Base-by-base conservation (phyloP, 371 early-diverging fungal genomes). In the Zopfochytrium polystomum region DNA sequence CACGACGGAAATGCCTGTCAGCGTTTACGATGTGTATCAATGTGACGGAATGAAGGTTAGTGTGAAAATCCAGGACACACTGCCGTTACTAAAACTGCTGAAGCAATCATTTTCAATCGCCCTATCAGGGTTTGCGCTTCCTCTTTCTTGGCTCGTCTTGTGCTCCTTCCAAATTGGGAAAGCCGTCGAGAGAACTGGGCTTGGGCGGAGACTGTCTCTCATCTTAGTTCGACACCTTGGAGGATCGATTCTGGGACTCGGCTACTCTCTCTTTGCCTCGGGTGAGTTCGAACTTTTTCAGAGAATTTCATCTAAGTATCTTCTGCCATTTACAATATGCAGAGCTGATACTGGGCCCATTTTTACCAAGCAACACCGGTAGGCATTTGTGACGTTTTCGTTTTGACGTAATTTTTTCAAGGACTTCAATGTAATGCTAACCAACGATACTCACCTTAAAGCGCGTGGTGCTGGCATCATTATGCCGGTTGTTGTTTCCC, bases 401-500 rank as follows among this genome's bases (percentile, higher is more conserved):
- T 60, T 35, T 20, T 60, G 35, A 60, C 52, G 18, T 51, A 60
- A 44, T 42, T 60, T 2, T n/a, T 60, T 2, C n/a, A 38, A 20
- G 60, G 29, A 15, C 43, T 50, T 34, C 50, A n/a, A n/a, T n/a
- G n/a, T 60, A 25, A 60, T 70, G 18, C 70, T 66, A 11, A 52
- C 48, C 33, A 70, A 70, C 45, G n/a, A n/a, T n/a, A n/a, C n/a
- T n/a, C n/a, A n/a, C n/a, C n/a, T n/a, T n/a, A 65, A 66, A 23
- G 73, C 73, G 1, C 55, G 73, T 23, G 73, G 73, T 1, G 73
- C 70, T 26, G 65, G 70, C 25, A 61, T 73, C 6, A 50, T 73
- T 23, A 54, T 69, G 49, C 73, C 73, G 23, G 38, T 73, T 44
- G 70, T 70, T 30, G 53, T 48, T 27, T 62, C 68, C 7, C 44